Percentiles rank a stretch among this genome's conserved stretches.
These are phyloP conservation scores for Lathyrus tuberosus DNA, from an alignment of 306 rosid species.

Conservation along the genomic window DNA sequence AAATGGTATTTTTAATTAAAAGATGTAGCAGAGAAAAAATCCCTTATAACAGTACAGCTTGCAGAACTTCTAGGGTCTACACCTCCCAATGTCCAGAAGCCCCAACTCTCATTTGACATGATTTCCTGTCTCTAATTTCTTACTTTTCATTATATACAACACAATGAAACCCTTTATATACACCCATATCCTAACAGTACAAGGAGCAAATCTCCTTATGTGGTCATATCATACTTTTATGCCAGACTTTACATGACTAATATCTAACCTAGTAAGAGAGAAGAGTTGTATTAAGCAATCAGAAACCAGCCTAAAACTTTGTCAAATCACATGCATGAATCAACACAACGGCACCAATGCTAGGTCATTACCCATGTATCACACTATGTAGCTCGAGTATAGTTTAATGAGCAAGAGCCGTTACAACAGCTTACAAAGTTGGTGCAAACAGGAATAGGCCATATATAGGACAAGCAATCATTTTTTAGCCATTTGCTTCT, in stretches of 20 bases:
- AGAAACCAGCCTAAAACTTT: background rate
- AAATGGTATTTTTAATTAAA: background rate
- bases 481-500: background rate
- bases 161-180: background rate
- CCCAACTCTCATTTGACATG: background rate
- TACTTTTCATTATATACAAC: background rate
- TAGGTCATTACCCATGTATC: background rate
- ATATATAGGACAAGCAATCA: slow-evolving; percentile 11
- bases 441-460: slow-evolving; percentile 11
- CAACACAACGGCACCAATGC: background rate
- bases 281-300: background rate
- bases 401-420: slow-evolving; percentile 1
- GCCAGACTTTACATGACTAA: slow-evolving; percentile 1
- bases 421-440: background rate
- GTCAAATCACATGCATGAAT: background rate
- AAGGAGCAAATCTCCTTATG: background rate
- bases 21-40: background rate
- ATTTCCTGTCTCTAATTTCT: background rate
- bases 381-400: background rate
- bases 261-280: slow-evolving; percentile 2
- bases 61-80: background rate
- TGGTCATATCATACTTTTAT: background rate
- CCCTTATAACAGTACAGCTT: background rate
- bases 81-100: background rate
- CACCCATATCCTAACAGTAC: background rate